Percentiles rank a stretch among this genome's conserved stretches.
Evolutionary conservation across 495 filamentous ascomycete genomes (phyloP).

Genomic region (Neurospora tetrasperma): DNA sequence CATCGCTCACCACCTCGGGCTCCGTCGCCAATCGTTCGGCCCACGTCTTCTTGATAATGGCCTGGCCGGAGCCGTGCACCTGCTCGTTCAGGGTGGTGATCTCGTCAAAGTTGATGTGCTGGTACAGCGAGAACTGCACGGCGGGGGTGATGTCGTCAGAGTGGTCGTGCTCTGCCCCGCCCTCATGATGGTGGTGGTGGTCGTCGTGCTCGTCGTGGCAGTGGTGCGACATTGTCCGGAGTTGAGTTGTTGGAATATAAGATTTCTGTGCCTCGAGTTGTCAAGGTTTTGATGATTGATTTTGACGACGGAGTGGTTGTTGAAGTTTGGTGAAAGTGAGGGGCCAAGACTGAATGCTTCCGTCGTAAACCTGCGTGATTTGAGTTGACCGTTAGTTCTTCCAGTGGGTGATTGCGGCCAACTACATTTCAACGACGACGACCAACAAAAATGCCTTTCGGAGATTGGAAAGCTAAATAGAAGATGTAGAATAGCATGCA

Average conservation of each 20-base stretch:
- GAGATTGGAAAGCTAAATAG: background rate
- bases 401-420: background rate
- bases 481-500: too few relatives aligned
- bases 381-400: background rate
- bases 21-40: conserved; percentile 57
- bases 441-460: background rate
- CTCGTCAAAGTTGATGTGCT: conserved; percentile 79
- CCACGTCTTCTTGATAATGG: conserved; percentile 86
- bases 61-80: conserved; percentile 52
- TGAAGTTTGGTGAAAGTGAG: background rate
- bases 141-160: conserved; percentile 86
- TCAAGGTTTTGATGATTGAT: background rate
- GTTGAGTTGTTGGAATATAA: background rate
- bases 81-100: conserved; percentile 82
- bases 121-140: conserved; percentile 76
- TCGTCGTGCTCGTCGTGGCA: conserved; percentile 21
- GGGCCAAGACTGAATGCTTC: background rate
- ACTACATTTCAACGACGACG: background rate
- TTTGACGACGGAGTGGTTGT: background rate
- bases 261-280: background rate
- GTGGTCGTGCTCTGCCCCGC: conserved; percentile 54
- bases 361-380: background rate
- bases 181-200: conserved; percentile 15
- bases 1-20: conserved; percentile 72
- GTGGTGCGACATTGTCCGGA: conserved; percentile 33